Percentiles rank a stretch among this genome's conserved stretches.
These are phyloP conservation scores for Trichosporon coremiiforme DNA, from an alignment of 1,284 basidiomycete genomes.

Conservation along the genomic window DNA sequence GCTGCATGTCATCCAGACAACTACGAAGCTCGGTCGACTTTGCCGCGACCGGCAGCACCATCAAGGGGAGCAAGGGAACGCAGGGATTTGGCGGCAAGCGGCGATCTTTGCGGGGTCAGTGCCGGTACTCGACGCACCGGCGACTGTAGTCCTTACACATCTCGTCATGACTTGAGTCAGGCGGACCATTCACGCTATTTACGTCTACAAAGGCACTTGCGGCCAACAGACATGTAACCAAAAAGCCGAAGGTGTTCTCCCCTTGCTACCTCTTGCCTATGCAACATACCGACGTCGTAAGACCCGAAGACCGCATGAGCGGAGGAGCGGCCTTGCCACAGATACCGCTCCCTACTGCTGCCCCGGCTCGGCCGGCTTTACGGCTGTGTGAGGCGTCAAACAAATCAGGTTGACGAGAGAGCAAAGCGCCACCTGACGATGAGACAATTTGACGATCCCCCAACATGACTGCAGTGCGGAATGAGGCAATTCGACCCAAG, in stretches of 20 bases:
- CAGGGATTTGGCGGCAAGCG: not conserved
- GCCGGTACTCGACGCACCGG: not conserved
- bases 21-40: not conserved
- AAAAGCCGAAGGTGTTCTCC: not conserved
- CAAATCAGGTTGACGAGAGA: not conserved
- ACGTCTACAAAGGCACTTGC: not conserved
- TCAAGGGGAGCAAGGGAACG: not conserved
- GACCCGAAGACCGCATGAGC: not conserved
- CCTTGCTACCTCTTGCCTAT: not conserved
- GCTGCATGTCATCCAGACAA: too few species aligned
- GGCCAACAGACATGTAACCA: not conserved
- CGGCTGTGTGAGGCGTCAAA: slow-evolving; percentile 2
- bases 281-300: not conserved
- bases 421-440: not conserved
- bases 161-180: not conserved
- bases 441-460: slow-evolving; percentile 5
- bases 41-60: not conserved
- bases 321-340: not conserved
- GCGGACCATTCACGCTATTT: not conserved
- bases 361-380: not conserved
- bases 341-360: not conserved
- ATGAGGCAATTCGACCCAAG: slow-evolving; percentile 6
- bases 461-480: not conserved
- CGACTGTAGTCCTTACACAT: not conserved
- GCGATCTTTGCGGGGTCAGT: not conserved